Evolutionary conservation across 192 early-diverging fungal genomes (phyloP).

Genomic region (Coemansia sp.): DNA sequence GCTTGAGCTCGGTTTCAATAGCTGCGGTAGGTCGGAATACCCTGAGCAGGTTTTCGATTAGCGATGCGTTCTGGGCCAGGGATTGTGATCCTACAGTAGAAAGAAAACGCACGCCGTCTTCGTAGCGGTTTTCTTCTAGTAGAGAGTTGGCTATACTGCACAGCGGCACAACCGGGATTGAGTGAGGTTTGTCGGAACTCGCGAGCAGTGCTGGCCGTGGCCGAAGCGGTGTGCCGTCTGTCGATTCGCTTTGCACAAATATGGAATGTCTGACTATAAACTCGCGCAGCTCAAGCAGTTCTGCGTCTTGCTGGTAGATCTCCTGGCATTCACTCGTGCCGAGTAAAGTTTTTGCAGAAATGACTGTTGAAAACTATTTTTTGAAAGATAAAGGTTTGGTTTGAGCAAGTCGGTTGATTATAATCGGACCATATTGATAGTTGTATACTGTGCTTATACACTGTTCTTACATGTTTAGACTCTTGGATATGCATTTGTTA

Average conservation of each 20-base stretch:
- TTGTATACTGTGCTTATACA: not conserved
- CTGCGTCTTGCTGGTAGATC: constrained; percentile 16
- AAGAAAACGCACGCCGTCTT: constrained; percentile 41
- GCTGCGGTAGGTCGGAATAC: constrained; percentile 32
- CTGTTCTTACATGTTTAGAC: constrained; percentile 9
- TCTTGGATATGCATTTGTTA: not conserved
- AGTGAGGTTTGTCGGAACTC: too few relatives aligned
- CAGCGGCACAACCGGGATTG: constrained; percentile 21
- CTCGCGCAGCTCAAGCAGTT: constrained; percentile 31
- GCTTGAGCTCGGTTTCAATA: constrained; percentile 32
- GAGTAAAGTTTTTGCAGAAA: constrained; percentile 1
- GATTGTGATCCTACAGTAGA: constrained; percentile 1
- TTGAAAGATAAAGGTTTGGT: constrained; percentile 1
- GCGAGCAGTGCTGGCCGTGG: too few relatives aligned
- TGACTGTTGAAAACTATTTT: not conserved
- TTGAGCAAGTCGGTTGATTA: not conserved
- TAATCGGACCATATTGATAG: not conserved
- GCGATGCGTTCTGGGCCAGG: constrained; percentile 18
- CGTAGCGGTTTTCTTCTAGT: constrained; percentile 33
- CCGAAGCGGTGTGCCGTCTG: too few relatives aligned
- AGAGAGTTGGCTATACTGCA: constrained; percentile 32
- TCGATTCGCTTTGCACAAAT: too few relatives aligned
- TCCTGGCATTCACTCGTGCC: constrained; percentile 13
- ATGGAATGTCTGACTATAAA: constrained; percentile 15
- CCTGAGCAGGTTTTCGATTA: constrained; percentile 22